These are phyloP conservation scores for Iberis pinnata DNA, from an alignment of 345 rosid species.

Conservation along the genomic window DNA sequence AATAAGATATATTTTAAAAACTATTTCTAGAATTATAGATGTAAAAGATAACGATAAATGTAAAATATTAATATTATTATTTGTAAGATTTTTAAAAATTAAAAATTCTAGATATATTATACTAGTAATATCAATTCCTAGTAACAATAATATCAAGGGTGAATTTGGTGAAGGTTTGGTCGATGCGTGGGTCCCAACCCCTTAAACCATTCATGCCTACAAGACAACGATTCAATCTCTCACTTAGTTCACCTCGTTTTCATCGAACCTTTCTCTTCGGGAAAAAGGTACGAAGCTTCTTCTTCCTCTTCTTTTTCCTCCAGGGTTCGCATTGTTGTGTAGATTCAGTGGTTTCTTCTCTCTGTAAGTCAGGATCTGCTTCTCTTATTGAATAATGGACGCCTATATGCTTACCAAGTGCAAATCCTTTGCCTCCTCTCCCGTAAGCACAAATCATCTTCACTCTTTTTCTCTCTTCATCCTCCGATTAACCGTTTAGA, in stretches of 20 bases:
- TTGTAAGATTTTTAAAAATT: too few species aligned
- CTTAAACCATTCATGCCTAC: neutral
- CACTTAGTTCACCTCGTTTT: neutral
- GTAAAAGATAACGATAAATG: too few species aligned
- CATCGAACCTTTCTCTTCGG: constrained; percentile 4
- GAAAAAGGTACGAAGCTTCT: neutral
- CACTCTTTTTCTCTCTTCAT: neutral
- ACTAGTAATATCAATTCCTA: too few species aligned
- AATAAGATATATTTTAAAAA: too few species aligned
- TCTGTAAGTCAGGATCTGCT: constrained; percentile 16
- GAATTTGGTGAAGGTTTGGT: too few species aligned
- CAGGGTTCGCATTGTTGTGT: neutral
- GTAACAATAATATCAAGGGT: too few species aligned
- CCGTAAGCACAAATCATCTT: constrained; percentile 39
- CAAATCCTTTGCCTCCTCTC: constrained; percentile 50
- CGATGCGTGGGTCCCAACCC: neutral
- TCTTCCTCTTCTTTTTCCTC: neutral
- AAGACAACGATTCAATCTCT: neutral
- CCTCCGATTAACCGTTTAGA: neutral
- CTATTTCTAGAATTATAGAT: too few species aligned
- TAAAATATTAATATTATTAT: too few species aligned
- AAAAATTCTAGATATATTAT: too few species aligned
- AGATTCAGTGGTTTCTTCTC: neutral
- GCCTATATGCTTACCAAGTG: constrained; percentile 52
- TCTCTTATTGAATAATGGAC: constrained; percentile 42